phyloP scores from a whole-genome alignment of 306 rosid genomes.

The Nissolia schottii region DNA sequence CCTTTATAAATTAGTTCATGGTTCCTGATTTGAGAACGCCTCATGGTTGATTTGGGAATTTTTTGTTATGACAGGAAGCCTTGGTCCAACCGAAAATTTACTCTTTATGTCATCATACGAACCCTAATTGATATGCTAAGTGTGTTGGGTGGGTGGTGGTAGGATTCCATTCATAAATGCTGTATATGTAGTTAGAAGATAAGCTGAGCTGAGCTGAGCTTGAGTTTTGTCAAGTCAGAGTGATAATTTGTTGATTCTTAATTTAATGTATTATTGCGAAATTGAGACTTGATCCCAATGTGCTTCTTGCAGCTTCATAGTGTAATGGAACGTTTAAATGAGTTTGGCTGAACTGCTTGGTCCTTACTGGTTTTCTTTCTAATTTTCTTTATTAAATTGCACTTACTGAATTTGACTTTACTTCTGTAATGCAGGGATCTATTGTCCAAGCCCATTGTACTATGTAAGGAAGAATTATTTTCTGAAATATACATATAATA shows the following conservation, averaged over 20 bases:
- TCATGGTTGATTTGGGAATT: too few species aligned
- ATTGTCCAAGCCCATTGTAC: constrained; percentile 76
- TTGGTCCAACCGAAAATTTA: too few species aligned
- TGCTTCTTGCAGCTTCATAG: neutral
- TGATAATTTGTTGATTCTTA: neutral
- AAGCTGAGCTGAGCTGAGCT: neutral
- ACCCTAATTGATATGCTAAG: too few species aligned
- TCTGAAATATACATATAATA: too few species aligned
- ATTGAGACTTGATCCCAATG: neutral
- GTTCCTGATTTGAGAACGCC: too few species aligned
- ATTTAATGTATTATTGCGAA: too few species aligned
- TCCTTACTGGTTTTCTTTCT: neutral
- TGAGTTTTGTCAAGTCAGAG: neutral
- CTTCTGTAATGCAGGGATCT: constrained; percentile 64
- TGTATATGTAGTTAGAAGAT: neutral
- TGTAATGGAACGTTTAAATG: neutral
- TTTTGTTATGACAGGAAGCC: too few species aligned
- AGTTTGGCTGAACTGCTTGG: neutral
- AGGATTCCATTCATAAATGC: neutral
- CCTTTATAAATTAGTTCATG: too few species aligned
- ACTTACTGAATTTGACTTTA: constrained; percentile 10
- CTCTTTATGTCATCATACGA: too few species aligned
- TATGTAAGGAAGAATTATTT: too few species aligned
- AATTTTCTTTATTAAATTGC: neutral
- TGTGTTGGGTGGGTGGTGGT: neutral